Base-by-base conservation (phyloP, 805 yeast genomes). In the Monosporozyma unispora region DNA sequence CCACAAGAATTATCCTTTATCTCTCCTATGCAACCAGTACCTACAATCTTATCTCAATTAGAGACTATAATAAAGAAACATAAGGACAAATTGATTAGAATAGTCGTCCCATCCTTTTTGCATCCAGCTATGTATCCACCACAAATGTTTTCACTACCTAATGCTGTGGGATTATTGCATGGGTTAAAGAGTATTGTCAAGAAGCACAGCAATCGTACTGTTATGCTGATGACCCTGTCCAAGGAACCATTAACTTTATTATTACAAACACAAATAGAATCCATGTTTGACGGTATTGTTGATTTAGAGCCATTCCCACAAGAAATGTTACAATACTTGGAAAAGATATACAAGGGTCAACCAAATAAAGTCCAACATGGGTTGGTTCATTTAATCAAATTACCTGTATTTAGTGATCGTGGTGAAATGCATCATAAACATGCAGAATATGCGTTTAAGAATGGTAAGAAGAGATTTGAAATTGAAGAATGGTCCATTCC, bases 401-500 rank as follows among this genome's bases (percentile, higher is more conserved):
- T 90, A 8, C 93, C 96, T 0, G 72, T 78, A 1, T 67, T 87
- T 33, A 79, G 87, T 49, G 70, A 65, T 9, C 64, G 81, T 21
- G 98, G 99, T 0, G 73, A 79, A 57, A 90, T 89, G 96, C 78
- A 79, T 54, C 76, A 80, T 1, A 77, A 80, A 50, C 73, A 74
- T 50, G 82, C 85, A 51, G 97, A 90, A 66, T 83, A 78, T 64
- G 88, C 96, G 4, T 91, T 90, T 69, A 82, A 82, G 61, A 87
- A 88, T 55, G 91, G 96, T 12, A 77, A 85, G 54, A 80, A 81
- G 64, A 81, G 77, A 58, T 88, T 91, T 62, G 96, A 87, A 59
- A 83, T 93, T 48, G 91, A 87, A 56, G 87, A 82, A 59, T 93
- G 96, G 96, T 87, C 96, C n/a, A 93, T 93, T 46, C 98, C 99